Evolutionary conservation across 2,329 filamentous ascomycete genomes (phyloP).

Genomic region (Graphiopsis chlorocephala): DNA sequence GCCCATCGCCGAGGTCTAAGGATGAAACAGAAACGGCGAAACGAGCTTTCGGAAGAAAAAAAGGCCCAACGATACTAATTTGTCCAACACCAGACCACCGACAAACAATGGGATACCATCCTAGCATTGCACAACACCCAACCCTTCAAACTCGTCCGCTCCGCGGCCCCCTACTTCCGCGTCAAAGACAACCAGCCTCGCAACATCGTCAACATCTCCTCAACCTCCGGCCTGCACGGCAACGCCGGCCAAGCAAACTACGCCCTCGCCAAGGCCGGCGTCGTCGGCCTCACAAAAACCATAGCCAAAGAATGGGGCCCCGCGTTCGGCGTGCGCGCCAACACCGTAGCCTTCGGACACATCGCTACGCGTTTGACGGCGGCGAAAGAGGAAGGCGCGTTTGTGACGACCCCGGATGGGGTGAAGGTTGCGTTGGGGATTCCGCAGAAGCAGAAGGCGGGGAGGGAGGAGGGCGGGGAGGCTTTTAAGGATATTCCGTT

Average conservation of each 20-base stretch:
- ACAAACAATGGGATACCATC: conserved; percentile 91
- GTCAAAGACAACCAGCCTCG: conserved; percentile 78
- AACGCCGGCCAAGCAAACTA: conserved; percentile 94
- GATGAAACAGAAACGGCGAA: background rate
- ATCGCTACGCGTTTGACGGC: conserved; percentile 78
- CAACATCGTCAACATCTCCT: conserved; percentile 79
- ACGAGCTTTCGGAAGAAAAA: too few species aligned
- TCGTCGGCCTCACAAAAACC: conserved; percentile 80
- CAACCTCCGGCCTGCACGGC: conserved; percentile 77
- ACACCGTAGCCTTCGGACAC: conserved; percentile 80
- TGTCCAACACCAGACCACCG: conserved; percentile 58
- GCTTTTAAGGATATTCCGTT: conserved; percentile 67
- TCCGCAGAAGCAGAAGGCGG: conserved; percentile 57
- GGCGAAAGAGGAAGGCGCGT: conserved; percentile 80
- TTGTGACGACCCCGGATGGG: conserved; percentile 72
- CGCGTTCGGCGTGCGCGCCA: conserved; percentile 74
- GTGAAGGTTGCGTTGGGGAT: conserved; percentile 74
- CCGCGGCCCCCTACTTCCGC: conserved; percentile 81
- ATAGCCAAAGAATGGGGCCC: conserved; percentile 92
- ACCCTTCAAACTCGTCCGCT: conserved; percentile 78
- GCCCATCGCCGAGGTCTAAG: too few species aligned
- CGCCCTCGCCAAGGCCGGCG: conserved; percentile 77
- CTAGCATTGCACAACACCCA: conserved; percentile 78
- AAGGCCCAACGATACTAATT: background rate
- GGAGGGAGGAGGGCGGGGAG: conserved; percentile 39